phyloP scores from a whole-genome alignment of 2,329 filamentous ascomycete species.

The Cladosporium sp. region DNA sequence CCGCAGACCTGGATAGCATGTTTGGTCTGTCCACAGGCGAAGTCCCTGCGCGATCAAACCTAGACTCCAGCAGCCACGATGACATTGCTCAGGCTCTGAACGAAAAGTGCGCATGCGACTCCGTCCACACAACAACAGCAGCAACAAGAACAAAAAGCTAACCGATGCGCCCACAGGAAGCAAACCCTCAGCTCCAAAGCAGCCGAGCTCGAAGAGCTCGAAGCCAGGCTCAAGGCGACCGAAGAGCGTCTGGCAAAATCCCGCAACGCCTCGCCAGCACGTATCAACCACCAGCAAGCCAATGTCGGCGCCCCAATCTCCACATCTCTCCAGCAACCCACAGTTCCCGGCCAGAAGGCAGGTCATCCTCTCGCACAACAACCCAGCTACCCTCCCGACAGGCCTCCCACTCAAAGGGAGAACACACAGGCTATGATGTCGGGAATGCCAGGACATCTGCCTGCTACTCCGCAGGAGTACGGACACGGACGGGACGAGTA shows the following conservation, averaged over 20 bases:
- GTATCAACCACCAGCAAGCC: constrained; percentile 7
- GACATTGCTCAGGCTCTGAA: constrained; percentile 71
- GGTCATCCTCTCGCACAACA: constrained; percentile 22
- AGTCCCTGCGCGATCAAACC: constrained; percentile 40
- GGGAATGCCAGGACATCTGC: constrained; percentile 23
- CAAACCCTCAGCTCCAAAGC: constrained; percentile 69
- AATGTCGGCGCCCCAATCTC: constrained; percentile 18
- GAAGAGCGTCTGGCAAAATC: constrained; percentile 63
- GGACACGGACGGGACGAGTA: constrained; percentile 25
- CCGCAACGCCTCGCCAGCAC: constrained; percentile 24
- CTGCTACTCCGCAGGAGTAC: constrained; percentile 18
- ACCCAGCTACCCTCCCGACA: constrained; percentile 21
- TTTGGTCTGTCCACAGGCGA: constrained; percentile 71
- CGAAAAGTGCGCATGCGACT: constrained; percentile 62
- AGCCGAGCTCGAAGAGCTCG: constrained; percentile 79
- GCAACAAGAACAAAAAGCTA: not conserved
- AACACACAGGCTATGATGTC: constrained; percentile 21
- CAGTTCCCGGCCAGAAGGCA: not conserved
- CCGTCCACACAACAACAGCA: not conserved
- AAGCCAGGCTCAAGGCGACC: constrained; percentile 77
- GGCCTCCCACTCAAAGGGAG: constrained; percentile 21
- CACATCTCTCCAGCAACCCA: constrained; percentile 9
- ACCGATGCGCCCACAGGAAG: constrained; percentile 56
- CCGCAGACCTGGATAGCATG: constrained; percentile 77
- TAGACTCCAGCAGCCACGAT: constrained; percentile 50